Evolutionary conservation across 352 stramenopile genomes (phyloP), one percentile per base, ranked within the genome.

Genomic region (Achlya hypogyna): DNA sequence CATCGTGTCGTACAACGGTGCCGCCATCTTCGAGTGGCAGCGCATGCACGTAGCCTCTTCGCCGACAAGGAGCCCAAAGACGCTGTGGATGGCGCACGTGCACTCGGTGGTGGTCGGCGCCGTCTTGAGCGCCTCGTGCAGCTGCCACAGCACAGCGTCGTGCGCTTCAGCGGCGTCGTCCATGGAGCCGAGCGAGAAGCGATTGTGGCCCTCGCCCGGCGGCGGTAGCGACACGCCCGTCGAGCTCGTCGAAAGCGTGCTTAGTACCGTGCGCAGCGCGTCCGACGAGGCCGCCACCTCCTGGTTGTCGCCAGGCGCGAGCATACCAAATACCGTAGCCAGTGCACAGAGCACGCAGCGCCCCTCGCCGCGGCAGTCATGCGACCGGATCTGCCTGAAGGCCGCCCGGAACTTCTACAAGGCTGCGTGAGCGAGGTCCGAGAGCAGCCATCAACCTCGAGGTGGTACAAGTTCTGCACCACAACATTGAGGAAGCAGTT

Each of bases 401-500:
- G 38, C n/a, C 5, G 27, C 20, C 35, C 49, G 60, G 25, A 67
- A 67, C 29, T 42, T 56, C 60, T 67, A 34, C 10, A 53, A 22
- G 10, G 12, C 20, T 47, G 18, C 12, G n/a, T 49, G 10, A 25
- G 31, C 16, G 18, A 31, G 58, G 22, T n/a, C 14, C 22, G 34
- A 31, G 16, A 58, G 28, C 6, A 38, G 5, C 18, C 16, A 16
- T 2, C 22, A 58, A 66, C 59, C 59, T 66, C 23, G 16, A 67
- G 43, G 27, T 67, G 60, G 29, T 38, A 67, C 5, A 67, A 29
- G n/a, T 31, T 25, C 31, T 67, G 60, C 45, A 67, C 60, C 32
- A 67, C 60, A 16, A 67, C 60, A 27, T 67, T 67, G 12, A 67
- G 42, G 42, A 67, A 67, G 43, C 60, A 67, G 28, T 67, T 67